Base-by-base conservation (phyloP, 768 basidiomycete genomes). In the Astraeus odoratus region DNA sequence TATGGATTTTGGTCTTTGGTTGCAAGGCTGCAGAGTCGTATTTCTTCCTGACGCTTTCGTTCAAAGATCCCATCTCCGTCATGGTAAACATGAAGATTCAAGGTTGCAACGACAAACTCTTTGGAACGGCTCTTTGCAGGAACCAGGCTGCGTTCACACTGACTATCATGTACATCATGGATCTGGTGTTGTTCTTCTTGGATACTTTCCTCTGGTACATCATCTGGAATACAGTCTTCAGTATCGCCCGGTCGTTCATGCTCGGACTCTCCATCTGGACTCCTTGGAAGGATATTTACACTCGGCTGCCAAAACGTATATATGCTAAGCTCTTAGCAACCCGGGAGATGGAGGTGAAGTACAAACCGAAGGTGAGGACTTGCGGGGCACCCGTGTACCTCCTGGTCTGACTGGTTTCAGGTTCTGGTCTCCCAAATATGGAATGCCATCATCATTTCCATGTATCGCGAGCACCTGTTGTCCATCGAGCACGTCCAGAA, bases 201-300 rank as follows among this genome's bases (percentile, higher is more conserved):
- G 96, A 99, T 70, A 99, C 96, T 6, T 99, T 97, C 85, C 69
- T 99, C 24, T 99, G 96, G 96, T 99, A 94, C 61, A 94, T 98
- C 69, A 97, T 97, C 61, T 97, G 95, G 95, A 97, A 97, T 66
- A 94, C 92, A 8, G 87, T 93, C 45, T 87, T 88, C 69, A 86
- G 83, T 59, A 89, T 94, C 56, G 85, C 73, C 19, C 77, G 94
- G 44, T 87, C 83, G 15, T 99, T 99, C 67, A 72, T 79, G 19
- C 76, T 98, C 41, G 96, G 95, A 6, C 74, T 99, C 40, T 93
- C 89, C 24, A 95, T 99, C 50, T 98, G 96, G 96, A 98, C 96
- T 4, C 96, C 96, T 2, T 99, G 95, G 96, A 85, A 83, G 67
- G 95, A 97, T 61, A 96, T 99, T 63, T 99, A 84, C 67, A 90